Percentiles rank a stretch among this genome's conserved stretches.
These are phyloP conservation scores for Hypomyces rosellus DNA, from an alignment of 2,329 filamentous ascomycete genomes.

Conservation along the genomic window DNA sequence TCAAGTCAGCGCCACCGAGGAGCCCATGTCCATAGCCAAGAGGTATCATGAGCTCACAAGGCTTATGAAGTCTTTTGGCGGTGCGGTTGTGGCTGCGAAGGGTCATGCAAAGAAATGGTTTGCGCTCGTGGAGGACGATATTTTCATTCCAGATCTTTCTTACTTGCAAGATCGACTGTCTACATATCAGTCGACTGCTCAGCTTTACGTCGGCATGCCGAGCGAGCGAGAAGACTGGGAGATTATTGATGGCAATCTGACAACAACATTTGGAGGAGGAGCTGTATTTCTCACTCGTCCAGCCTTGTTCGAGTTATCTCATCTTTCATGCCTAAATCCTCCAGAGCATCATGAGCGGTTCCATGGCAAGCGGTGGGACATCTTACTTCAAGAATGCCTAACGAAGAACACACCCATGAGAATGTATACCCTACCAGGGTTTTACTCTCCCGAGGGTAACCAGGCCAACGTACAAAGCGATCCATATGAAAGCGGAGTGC, in stretches of 20 bases:
- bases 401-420: slow-evolving; percentile 25
- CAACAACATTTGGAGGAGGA: slow-evolving; percentile 39
- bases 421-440: slow-evolving; percentile 38
- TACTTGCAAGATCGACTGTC: slow-evolving; percentile 33
- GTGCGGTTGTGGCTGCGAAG: slow-evolving; percentile 28
- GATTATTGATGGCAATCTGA: slow-evolving; percentile 26
- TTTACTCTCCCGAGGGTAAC: slow-evolving; percentile 33
- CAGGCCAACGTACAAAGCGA: slow-evolving; percentile 22
- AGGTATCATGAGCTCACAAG: slow-evolving; percentile 34
- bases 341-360: slow-evolving; percentile 12
- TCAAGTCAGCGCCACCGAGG: slow-evolving; percentile 26
- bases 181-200: slow-evolving; percentile 25
- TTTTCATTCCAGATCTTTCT: slow-evolving; percentile 39
- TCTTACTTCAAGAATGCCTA: slow-evolving; percentile 36
- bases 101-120: slow-evolving; percentile 35
- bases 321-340: slow-evolving; percentile 31
- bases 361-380: slow-evolving; percentile 33
- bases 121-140: slow-evolving; percentile 39
- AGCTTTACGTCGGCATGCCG: slow-evolving; percentile 38
- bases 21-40: slow-evolving; percentile 25
- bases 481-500: slow-evolving; percentile 34
- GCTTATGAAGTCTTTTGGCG: slow-evolving; percentile 27
- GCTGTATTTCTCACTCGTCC: slow-evolving; percentile 35
- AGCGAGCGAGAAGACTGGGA: slow-evolving; percentile 39
- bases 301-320: slow-evolving; percentile 28